A percentile compares a stretch with the other conserved stretches of the same genome.
Conservation (phyloP, 75 land plant species). For the Pinus taeda region DNA sequence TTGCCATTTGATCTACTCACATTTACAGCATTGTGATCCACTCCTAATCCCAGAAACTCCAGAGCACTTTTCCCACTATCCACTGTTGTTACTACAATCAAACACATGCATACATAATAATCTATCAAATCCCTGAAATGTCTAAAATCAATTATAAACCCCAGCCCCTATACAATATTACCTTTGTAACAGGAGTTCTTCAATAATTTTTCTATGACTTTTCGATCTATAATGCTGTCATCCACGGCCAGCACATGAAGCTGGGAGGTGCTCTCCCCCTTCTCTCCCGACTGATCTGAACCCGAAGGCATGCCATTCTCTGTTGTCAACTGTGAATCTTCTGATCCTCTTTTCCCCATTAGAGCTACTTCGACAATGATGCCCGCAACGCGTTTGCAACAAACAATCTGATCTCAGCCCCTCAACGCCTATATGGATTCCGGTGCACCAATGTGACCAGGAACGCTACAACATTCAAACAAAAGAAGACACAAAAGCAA, state of each 20-base stretch:
- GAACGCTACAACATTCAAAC: too few species aligned
- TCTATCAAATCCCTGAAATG: too few species aligned
- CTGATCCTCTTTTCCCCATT: not conserved
- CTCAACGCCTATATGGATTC: too few species aligned
- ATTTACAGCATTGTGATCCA: not conserved
- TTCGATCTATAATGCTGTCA: slow-evolving; percentile 66
- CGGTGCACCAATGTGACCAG: too few species aligned
- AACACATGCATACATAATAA: too few species aligned
- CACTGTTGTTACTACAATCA: slow-evolving; percentile 55
- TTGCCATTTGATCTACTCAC: not conserved
- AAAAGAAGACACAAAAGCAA: too few species aligned
- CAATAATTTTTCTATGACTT: slow-evolving; percentile 59
- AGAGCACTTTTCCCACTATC: slow-evolving; percentile 70
- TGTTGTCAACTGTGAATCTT: not conserved
- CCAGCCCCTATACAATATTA: slow-evolving; percentile 1
- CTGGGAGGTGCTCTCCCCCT: not conserved
- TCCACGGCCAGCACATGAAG: slow-evolving; percentile 78
- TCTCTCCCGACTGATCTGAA: not conserved
- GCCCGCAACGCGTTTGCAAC: too few species aligned
- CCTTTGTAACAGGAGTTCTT: slow-evolving; percentile 60
- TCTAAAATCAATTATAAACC: too few species aligned
- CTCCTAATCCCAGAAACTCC: slow-evolving; percentile 48
- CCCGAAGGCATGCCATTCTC: not conserved
- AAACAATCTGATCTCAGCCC: too few species aligned
- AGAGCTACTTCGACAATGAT: too few species aligned